Evolutionary conservation across 2,329 filamentous ascomycete genomes (phyloP).

Genomic region (Huntiella decipiens): DNA sequence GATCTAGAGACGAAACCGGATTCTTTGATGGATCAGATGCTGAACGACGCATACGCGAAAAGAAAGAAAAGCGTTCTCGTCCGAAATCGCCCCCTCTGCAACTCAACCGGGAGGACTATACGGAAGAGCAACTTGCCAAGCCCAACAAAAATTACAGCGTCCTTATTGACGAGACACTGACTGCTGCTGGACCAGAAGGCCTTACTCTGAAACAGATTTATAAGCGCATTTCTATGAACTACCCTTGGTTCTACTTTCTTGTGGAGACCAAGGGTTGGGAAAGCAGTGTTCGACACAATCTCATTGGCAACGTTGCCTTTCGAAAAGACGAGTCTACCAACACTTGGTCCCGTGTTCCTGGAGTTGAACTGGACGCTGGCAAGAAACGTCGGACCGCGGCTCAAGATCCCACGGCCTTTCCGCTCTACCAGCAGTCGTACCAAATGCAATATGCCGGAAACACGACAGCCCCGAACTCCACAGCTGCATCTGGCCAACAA

Average conservation of each 20-base stretch:
- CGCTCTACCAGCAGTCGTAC: constrained; percentile 16
- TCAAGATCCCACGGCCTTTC: constrained; percentile 24
- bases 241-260: constrained; percentile 40
- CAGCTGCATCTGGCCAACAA: constrained; percentile 1
- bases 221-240: constrained; percentile 38
- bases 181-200: constrained; percentile 32
- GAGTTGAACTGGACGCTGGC: constrained; percentile 38
- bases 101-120: constrained; percentile 35
- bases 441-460: constrained; percentile 6
- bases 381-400: constrained; percentile 39
- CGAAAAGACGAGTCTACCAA: constrained; percentile 37
- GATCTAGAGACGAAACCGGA: constrained; percentile 34
- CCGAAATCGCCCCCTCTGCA: constrained; percentile 42
- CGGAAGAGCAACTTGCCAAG: constrained; percentile 38
- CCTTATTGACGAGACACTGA: constrained; percentile 40
- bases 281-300: constrained; percentile 44
- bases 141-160: constrained; percentile 44
- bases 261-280: constrained; percentile 48
- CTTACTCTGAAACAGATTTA: constrained; percentile 43
- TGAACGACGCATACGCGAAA: constrained; percentile 36
- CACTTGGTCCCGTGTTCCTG: constrained; percentile 37
- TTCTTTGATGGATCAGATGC: constrained; percentile 30
- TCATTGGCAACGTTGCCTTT: constrained; percentile 43
- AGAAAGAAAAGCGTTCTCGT: constrained; percentile 34
- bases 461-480: not conserved